Base-by-base conservation (phyloP, 2,329 filamentous ascomycete species). In the Claviceps sorghi region DNA sequence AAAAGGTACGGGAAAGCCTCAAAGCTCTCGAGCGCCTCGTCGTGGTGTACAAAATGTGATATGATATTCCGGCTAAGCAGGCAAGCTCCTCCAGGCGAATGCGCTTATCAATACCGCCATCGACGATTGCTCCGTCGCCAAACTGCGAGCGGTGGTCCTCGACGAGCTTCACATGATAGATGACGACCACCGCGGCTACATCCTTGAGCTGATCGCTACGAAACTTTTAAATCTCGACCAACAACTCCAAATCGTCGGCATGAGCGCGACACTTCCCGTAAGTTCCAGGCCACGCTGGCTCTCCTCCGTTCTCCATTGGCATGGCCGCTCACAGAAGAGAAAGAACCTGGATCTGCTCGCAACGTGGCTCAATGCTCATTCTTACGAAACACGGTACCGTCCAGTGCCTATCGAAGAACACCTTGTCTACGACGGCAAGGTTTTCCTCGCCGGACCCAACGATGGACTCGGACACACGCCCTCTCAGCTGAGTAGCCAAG, bases 111-210 rank as follows among this genome's bases (percentile, higher is more conserved):
- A 90, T 58, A 71, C 76, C 22, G 82, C 84, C 15, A 86, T 89
- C 57, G 82, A 86, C 56, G 83, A 89, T 56, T 80, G 77, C 60
- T 79, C 74, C 3, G 76, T 88, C 54, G 69, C 73, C n/a, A 74
- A 80, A 21, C 68, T 90, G 44, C 78, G 77, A 47, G 71, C 82
- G 11, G 78, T 88, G 19, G 83, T 89, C 15, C 70, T 89, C 36
- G 86, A 90, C 59, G 86, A 90, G 62, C 69, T 89, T n/a, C 86
- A 90, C 62, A 88, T 90, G 84, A 74, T 89, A 45, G 82, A 88
- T 58, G 86, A 89, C 62, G 82, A 84, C 56, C 77, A 83, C 57
- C 79, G 86, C 13, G 86, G 86, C 4, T 89, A 89, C 62, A 72
- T 89, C 1, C 70, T 89, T 52, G 86, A 90, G 62, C 70, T 89